Percentiles rank a stretch among this genome's conserved stretches.
Conservation (phyloP, 2,329 filamentous ascomycete genomes). For the Aotearoamyces nothofagi region DNA sequence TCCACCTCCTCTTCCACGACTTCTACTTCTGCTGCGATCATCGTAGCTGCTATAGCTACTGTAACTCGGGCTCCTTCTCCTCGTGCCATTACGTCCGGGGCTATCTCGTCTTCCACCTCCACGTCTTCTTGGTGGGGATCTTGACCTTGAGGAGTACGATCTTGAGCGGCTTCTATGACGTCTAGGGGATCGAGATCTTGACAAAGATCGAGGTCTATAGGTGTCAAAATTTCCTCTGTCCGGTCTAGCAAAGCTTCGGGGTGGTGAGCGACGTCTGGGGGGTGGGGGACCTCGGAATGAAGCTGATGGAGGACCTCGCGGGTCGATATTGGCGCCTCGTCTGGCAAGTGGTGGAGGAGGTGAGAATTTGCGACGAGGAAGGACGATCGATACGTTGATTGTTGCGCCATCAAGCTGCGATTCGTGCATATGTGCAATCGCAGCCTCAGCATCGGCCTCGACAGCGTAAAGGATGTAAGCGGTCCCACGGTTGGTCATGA, state of each 20-base stretch:
- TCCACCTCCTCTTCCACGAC: constrained; percentile 17
- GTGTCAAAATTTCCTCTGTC: constrained; percentile 17
- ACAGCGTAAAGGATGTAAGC: constrained; percentile 80
- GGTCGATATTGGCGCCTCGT: constrained; percentile 42
- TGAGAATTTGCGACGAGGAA: constrained; percentile 47
- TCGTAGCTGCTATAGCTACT: constrained; percentile 43
- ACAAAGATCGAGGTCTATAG: constrained; percentile 21
- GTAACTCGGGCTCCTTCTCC: constrained; percentile 44
- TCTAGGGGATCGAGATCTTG: constrained; percentile 26
- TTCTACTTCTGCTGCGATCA: constrained; percentile 26
- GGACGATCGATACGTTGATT: constrained; percentile 21
- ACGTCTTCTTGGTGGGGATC: constrained; percentile 16
- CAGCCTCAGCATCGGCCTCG: constrained; percentile 67
- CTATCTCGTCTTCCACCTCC: constrained; percentile 15
- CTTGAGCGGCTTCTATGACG: constrained; percentile 23
- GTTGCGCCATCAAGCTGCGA: constrained; percentile 40
- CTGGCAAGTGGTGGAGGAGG: constrained; percentile 60
- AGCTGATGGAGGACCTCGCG: constrained; percentile 23
- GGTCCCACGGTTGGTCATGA: constrained; percentile 80
- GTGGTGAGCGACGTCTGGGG: constrained; percentile 13
- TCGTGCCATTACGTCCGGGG: constrained; percentile 12
- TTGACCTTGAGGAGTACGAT: constrained; percentile 24
- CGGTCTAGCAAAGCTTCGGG: constrained; percentile 11
- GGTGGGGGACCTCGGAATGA: constrained; percentile 12
- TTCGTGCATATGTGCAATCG: constrained; percentile 95